These are phyloP conservation scores for Ophiosphaerella narmari DNA, from an alignment of 2,329 filamentous ascomycete genomes.

Conservation along the genomic window DNA sequence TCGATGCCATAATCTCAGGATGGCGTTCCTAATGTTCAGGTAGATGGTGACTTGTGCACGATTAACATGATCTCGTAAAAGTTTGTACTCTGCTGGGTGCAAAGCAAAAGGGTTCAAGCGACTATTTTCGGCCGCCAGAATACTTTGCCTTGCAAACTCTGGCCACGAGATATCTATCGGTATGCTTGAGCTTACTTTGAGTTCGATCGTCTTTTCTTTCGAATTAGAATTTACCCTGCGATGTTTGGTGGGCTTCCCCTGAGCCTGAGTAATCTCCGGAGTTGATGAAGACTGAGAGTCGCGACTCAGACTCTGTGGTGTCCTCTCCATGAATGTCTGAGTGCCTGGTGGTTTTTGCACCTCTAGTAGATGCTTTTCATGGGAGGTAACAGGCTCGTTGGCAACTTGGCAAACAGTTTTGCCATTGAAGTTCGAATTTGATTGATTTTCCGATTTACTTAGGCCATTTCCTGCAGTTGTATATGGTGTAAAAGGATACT, in stretches of 20 bases:
- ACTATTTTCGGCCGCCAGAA: slow-evolving; percentile 85
- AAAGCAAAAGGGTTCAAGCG: slow-evolving; percentile 87
- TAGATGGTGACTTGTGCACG: slow-evolving; percentile 92
- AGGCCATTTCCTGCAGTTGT: slow-evolving; percentile 20
- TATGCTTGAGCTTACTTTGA: slow-evolving; percentile 76
- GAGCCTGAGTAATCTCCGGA: slow-evolving; percentile 34
- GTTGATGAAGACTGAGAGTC: slow-evolving; percentile 38
- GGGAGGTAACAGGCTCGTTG: slow-evolving; percentile 12
- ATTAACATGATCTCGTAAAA: slow-evolving; percentile 81
- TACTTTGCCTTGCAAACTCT: slow-evolving; percentile 89
- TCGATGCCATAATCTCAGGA: slow-evolving; percentile 84
- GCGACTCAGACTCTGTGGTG: slow-evolving; percentile 26
- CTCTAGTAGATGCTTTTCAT: slow-evolving; percentile 10
- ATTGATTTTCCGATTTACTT: slow-evolving; percentile 11
- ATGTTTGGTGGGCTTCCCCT: slow-evolving; percentile 21
- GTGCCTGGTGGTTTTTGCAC: slow-evolving; percentile 16
- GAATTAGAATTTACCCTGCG: slow-evolving; percentile 24
- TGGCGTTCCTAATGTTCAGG: slow-evolving; percentile 93
- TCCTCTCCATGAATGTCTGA: slow-evolving; percentile 25
- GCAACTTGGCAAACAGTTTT: slow-evolving; percentile 9
- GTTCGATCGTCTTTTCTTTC: slow-evolving; percentile 31
- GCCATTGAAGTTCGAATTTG: slow-evolving; percentile 16
- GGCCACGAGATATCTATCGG: slow-evolving; percentile 71
- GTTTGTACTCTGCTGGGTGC: slow-evolving; percentile 79
- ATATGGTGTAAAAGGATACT: slow-evolving; percentile 31